Evolutionary conservation across 352 stramenopile species (phyloP), one percentile per base, ranked within the genome.

Genomic region (Phytophthora nicotianae): DNA sequence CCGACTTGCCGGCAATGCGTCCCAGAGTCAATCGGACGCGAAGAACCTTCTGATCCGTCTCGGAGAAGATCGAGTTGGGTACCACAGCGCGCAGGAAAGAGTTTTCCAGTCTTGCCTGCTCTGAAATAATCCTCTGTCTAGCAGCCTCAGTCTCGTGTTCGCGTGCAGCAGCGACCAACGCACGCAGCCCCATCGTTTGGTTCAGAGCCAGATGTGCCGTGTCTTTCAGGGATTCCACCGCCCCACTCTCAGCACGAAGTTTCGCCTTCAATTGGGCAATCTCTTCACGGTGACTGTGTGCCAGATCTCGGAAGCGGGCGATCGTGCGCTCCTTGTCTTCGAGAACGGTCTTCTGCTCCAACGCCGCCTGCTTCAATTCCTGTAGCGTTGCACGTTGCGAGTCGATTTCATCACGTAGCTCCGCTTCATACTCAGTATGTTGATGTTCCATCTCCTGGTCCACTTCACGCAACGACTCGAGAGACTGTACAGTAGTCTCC

Each of bases 391-490:
- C 62, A 37, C 79, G 80, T 20, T 90, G 74, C 2, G 73, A 67
- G 23, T 90, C 83, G 10, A 95, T 88, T 49, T 96, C 87, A 7
- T 64, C 54, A 2, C 76, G 76, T 3, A 96, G 72, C 57, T 95
- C 83, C 7, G 82, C 82, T 38, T 93, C 86, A 42, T 92, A 90
- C 43, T 95, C 82, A 17, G 68, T 81, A 50, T 95, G 86, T 52
- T 96, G 88, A 58, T 96, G 86, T 64, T 96, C 88, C 72, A 96
- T 90, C 65, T 96, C 88, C 50, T 96, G 86, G 19, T 81, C 86
- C 66, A 96, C 77, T 37, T 95, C 86, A 24, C 89, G 88, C 23
- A 96, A 64, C 2, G 82, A 83, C 48, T 96, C 88, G 17, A 95
- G 69, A 19, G 85, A 91, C 20, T 76, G 67, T 13, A 95, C 82